Evolutionary conservation across 2,329 filamentous ascomycete genomes (phyloP), one percentile per base, ranked within the genome.

Genomic region (Arthrobotrys sinensis): DNA sequence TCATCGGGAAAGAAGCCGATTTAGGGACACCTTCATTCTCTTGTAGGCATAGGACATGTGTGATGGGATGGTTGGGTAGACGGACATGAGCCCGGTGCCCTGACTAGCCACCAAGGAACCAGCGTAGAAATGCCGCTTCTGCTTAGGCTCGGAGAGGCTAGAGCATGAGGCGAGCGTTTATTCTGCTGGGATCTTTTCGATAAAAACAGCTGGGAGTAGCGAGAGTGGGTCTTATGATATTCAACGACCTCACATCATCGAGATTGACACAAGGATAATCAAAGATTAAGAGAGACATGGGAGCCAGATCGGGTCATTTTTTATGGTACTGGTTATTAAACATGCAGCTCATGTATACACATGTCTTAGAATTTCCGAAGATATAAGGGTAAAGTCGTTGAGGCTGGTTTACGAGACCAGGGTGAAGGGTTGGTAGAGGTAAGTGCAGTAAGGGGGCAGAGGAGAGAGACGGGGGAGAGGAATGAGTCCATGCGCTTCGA

Each of bases 331-430:
- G 10, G 6, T 24, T 50, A 24, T 50, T 46, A 71, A 53, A 34
- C 55, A 24, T 64, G 21, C 50, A 63, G 45, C 11, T 24, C 11
- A 16, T 45, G 21, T 55, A 40, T 36, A 50, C 4, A 19, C 6
- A 63, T 71, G 67, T 71, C 67, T 71, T 71, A 34, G 45, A 53
- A 64, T 63, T 63, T 71, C 67, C 55, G 67, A 71, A 53, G 36
- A 64, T 64, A 43, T 43, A 71, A 57, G 67, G 55, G 67, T 21
- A n/a, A n/a, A 45, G 12, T n/a, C n/a, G n/a, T n/a, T n/a, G n/a
- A n/a, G n/a, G n/a, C n/a, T n/a, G n/a, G n/a, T n/a, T n/a, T n/a
- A n/a, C n/a, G n/a, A n/a, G n/a, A n/a, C n/a, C n/a, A n/a, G n/a
- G n/a, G 67, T 21, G 32, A n/a, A 45, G 12, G 36, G 38, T 45